Base-by-base conservation (phyloP, 306 rosid genomes). In the Quercus agrifolia region DNA sequence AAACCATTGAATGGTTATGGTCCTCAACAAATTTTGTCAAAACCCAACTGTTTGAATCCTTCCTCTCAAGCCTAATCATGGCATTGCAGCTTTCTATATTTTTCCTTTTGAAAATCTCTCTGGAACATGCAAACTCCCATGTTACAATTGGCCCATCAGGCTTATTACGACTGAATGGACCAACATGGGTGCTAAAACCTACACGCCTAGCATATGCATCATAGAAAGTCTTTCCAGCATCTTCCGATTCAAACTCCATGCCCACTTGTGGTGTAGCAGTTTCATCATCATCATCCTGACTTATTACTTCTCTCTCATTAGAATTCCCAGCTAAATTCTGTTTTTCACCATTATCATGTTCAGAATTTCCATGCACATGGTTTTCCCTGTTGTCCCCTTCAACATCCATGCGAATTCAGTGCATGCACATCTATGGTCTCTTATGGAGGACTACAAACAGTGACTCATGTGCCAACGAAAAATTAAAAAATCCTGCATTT, bases 101-200 rank as follows among this genome's bases (percentile, higher is more conserved):
- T 79, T 90, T 90, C 78, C 89, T 87, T 87, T 76, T 92, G 31
- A 83, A 83, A 56, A 89, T 88, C 87, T 92, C 97, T 71, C 89
- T 87, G 11, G 94, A 84, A 78, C 97, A 92, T 23, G 89, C 83
- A 80, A 89, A 87, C 33, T 92, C 93, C 97, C 93, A 89, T 18
- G 87, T 78, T 81, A 90, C 82, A 68, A 92, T 92, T 63, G 97
- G 94, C 19, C 97, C 97, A 66, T 90, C 93, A 74, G 93, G 92
- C 77, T 86, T 87, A 15, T 88, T 56, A 74, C 92, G 92, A 73
- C 76, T 87, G 77, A 90, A 92, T 78, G 87, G 93, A 70, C 94
- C 94, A 76, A 87, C 91, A 57, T 89, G 91, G 74, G 78, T 87
- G 86, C 88, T 83, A 81, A 90, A 92, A 56, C 93, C 92, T 58